phyloP scores from a whole-genome alignment of 2,329 filamentous ascomycete genomes.

The Penicillium brasilianum region DNA sequence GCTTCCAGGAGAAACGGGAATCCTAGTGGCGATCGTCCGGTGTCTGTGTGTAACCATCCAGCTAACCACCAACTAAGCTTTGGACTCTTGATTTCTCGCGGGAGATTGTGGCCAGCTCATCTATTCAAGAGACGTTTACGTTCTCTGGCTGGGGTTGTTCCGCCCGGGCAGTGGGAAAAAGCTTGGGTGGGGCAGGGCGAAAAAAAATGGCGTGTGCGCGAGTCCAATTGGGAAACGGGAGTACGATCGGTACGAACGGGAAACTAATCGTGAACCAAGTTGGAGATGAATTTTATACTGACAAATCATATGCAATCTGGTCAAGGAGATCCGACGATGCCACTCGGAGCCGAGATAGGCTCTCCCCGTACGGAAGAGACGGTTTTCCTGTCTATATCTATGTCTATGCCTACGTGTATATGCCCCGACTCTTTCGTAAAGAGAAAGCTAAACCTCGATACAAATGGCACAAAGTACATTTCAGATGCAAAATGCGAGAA shows the following conservation, averaged over 20 bases:
- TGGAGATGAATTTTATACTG: not conserved
- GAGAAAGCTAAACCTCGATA: not conserved
- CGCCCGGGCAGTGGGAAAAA: constrained; percentile 20
- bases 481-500: not conserved
- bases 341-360: not conserved
- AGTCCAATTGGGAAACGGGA: not conserved
- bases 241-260: not conserved
- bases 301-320: not conserved
- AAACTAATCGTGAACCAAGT: not conserved
- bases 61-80: not conserved
- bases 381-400: no score
- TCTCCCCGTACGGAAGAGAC: not conserved
- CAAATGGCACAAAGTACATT: not conserved
- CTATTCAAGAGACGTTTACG: not conserved
- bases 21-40: constrained; percentile 40
- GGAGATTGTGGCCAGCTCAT: not conserved
- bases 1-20: constrained; percentile 25
- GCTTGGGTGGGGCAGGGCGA: constrained; percentile 31
- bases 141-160: not conserved
- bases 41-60: not conserved
- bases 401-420: not conserved
- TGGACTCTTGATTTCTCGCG: not conserved
- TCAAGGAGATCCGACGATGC: not conserved
- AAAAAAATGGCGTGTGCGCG: constrained; percentile 3
- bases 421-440: not conserved